phyloP scores from a whole-genome alignment of 352 stramenopile genomes.

The Hyaloperonospora brassicae region DNA sequence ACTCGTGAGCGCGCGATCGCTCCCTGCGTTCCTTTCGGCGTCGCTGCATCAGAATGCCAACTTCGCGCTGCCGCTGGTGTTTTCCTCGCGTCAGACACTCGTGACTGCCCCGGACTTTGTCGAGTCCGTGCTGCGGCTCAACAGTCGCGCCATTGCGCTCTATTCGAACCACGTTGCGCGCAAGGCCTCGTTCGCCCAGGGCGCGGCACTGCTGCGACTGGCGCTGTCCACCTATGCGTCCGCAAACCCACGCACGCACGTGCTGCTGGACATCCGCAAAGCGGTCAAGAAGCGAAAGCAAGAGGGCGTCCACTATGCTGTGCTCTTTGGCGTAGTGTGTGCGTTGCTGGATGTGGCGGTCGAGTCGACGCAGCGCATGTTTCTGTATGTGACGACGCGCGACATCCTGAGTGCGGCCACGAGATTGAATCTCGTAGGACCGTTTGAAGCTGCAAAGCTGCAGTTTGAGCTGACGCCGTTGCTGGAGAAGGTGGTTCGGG shows the following conservation, averaged over 20 bases:
- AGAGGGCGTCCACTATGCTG: conserved; percentile 48
- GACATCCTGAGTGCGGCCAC: conserved; percentile 72
- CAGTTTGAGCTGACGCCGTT: conserved; percentile 47
- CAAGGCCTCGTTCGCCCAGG: conserved; percentile 70
- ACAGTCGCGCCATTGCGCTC: conserved; percentile 42
- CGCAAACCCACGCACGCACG: conserved; percentile 21
- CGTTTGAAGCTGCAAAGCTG: conserved; percentile 55
- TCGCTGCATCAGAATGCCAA: conserved; percentile 71
- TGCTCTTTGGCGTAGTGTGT: conserved; percentile 64
- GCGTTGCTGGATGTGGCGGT: conserved; percentile 39
- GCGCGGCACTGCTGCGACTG: conserved; percentile 56
- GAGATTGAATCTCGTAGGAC: conserved; percentile 70
- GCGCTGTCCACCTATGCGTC: conserved; percentile 48
- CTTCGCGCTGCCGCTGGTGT: conserved; percentile 65
- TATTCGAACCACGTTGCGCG: conserved; percentile 74
- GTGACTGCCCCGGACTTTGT: conserved; percentile 20
- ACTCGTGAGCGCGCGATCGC: conserved; percentile 35
- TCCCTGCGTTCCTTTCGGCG: conserved; percentile 48
- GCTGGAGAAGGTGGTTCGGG: conserved; percentile 53
- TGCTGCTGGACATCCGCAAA: conserved; percentile 42
- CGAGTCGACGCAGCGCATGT: conserved; percentile 59
- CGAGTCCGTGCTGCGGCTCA: conserved; percentile 39
- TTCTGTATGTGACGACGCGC: conserved; percentile 59
- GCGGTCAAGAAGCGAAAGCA: conserved; percentile 44
- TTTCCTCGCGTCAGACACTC: conserved; percentile 33